Evolutionary conservation across 345 rosid genomes (phyloP).

Genomic region (Arabidopsis suecica): DNA sequence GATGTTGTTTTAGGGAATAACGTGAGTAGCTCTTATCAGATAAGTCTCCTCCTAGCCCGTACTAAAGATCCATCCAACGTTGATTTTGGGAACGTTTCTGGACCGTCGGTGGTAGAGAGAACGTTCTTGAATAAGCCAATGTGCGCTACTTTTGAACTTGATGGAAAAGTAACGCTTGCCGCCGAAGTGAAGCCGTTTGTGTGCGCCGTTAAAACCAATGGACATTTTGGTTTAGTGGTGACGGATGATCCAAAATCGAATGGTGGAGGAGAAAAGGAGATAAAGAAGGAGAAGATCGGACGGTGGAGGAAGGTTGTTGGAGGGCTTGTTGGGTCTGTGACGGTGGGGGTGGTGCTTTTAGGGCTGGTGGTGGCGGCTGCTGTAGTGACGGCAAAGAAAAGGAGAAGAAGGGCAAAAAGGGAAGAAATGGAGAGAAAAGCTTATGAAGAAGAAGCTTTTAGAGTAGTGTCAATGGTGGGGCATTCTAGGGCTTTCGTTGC

Average conservation of each 20-base stretch:
- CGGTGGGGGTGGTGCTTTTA: conserved; percentile 66
- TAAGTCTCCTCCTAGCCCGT: conserved; percentile 54
- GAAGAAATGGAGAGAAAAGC: conserved; percentile 89
- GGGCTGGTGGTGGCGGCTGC: conserved; percentile 72
- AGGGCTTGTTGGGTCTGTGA: conserved; percentile 68
- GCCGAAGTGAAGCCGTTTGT: conserved; percentile 57
- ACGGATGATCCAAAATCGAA: conserved; percentile 51
- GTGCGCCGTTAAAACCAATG: conserved; percentile 65
- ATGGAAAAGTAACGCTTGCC: conserved; percentile 62
- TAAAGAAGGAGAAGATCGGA: conserved; percentile 52
- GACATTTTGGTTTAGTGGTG: conserved; percentile 82
- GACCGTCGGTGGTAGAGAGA: conserved; percentile 25
- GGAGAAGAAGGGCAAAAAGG: conserved; percentile 75
- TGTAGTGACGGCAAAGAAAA: conserved; percentile 76
- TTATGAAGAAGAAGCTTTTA: conserved; percentile 92
- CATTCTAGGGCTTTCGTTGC: conserved; percentile 80
- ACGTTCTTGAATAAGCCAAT: conserved; percentile 52
- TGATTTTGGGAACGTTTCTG: conserved; percentile 54
- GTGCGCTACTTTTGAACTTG: conserved; percentile 73
- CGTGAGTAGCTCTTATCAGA: conserved; percentile 57
- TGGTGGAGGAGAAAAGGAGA: conserved; percentile 52
- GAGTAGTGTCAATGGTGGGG: conserved; percentile 90
- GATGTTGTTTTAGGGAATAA: conserved; percentile 40
- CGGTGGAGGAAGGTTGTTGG: conserved; percentile 83
- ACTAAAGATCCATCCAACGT: conserved; percentile 62